These are phyloP conservation scores for Aegilops umbellulata DNA, from an alignment of 176 grass and related monocot species.

Conservation along the genomic window DNA sequence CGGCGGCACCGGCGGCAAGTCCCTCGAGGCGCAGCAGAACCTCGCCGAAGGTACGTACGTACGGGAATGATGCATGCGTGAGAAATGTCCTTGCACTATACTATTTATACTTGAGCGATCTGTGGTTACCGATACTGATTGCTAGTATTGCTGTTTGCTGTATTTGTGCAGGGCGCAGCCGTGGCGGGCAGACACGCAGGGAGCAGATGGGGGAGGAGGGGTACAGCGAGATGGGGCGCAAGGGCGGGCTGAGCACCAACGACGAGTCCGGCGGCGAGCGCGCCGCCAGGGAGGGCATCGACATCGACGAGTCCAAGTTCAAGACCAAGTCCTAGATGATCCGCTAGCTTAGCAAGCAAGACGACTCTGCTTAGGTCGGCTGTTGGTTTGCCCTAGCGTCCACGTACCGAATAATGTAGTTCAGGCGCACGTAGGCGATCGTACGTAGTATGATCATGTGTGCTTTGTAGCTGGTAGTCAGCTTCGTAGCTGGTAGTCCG, in stretches of 20 bases:
- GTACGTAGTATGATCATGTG: background rate
- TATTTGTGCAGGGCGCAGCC: constrained; percentile 48
- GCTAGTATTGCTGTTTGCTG: background rate
- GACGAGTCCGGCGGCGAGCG: constrained; percentile 53
- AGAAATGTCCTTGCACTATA: background rate
- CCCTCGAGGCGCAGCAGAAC: constrained; percentile 56
- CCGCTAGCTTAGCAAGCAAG: background rate
- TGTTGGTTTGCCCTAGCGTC: background rate
- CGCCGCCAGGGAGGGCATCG: constrained; percentile 40
- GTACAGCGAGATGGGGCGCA: constrained; percentile 55
- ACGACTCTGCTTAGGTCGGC: background rate
- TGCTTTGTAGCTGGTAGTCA: background rate
- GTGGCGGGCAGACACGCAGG: constrained; percentile 61
- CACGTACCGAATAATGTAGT: constrained; percentile 9
- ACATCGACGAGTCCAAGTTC: constrained; percentile 72
- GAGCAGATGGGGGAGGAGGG: constrained; percentile 56
- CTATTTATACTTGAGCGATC: no score
- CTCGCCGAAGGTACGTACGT: constrained; percentile 51
- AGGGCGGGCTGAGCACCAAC: constrained; percentile 49
- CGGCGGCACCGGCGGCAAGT: constrained; percentile 68
- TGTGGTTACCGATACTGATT: background rate
- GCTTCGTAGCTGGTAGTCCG: background rate
- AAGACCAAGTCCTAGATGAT: constrained; percentile 36
- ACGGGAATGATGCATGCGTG: background rate
- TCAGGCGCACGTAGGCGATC: background rate